Conservation (phyloP, 805 yeast species). For the Osmozyma mogii region DNA sequence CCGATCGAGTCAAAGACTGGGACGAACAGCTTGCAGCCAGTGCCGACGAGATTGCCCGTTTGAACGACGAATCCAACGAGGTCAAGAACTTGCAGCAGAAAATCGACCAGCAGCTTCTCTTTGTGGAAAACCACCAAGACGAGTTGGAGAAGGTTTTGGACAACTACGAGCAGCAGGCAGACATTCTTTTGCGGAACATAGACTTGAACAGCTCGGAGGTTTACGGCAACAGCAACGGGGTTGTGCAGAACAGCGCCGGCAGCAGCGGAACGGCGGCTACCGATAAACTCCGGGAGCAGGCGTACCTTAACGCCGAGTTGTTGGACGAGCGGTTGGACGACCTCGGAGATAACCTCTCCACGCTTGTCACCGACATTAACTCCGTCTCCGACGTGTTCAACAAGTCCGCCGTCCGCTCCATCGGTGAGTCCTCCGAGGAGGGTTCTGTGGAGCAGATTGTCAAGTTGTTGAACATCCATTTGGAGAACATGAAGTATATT, state of each 20-base stretch:
- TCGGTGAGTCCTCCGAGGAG: conserved; percentile 20
- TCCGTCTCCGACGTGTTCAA: conserved; percentile 75
- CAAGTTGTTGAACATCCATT: conserved; percentile 75
- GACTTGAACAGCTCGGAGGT: conserved; percentile 19
- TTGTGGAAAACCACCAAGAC: conserved; percentile 86
- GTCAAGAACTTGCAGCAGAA: conserved; percentile 82
- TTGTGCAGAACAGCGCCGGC: conserved; percentile 11
- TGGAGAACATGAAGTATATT: conserved; percentile 83
- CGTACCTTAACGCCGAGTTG: conserved; percentile 79
- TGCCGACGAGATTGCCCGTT: conserved; percentile 72
- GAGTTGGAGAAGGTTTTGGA: conserved; percentile 78
- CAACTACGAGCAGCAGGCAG: conserved; percentile 73
- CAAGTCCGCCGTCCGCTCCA: conserved; percentile 38
- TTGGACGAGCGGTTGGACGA: conserved; percentile 74
- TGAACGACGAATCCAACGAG: conserved; percentile 67
- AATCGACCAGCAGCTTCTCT: conserved; percentile 79
- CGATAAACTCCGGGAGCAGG: conserved; percentile 84
- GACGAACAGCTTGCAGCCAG: conserved; percentile 77
- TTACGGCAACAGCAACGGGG: conserved; percentile 6
- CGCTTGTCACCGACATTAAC: conserved; percentile 75
- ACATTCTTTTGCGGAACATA: conserved; percentile 35
- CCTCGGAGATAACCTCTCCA: conserved; percentile 67
- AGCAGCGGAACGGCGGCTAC: conserved; percentile 39
- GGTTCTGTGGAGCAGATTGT: conserved; percentile 59
- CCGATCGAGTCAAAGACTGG: conserved; percentile 74